Percentiles rank a stretch among this genome's conserved stretches.
phyloP scores from a whole-genome alignment of 441 rosid genomes.

The Omphalea diandra region DNA sequence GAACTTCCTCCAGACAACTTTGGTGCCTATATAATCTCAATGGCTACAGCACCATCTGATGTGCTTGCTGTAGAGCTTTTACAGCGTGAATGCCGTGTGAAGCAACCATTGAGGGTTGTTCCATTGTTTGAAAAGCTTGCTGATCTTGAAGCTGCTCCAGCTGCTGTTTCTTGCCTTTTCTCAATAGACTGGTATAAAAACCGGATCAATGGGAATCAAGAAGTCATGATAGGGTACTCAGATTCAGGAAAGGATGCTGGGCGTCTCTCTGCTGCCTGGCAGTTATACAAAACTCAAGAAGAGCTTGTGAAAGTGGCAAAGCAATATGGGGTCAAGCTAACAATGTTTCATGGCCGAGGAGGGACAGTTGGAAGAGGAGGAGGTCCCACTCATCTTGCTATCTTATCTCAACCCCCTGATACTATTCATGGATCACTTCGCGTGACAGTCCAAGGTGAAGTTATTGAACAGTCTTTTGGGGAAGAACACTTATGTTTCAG shows the following conservation, averaged over 20 bases:
- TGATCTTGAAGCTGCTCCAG: slow-evolving; percentile 93
- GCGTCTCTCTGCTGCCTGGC: slow-evolving; percentile 91
- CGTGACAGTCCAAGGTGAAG: slow-evolving; percentile 91
- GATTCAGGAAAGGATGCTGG: slow-evolving; percentile 99
- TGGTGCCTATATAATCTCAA: slow-evolving; percentile 95
- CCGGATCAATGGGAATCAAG: slow-evolving; percentile 83
- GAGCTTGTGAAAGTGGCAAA: slow-evolving; percentile 91
- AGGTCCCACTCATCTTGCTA: slow-evolving; percentile 98
- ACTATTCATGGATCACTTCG: slow-evolving; percentile 87
- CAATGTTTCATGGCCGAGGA: slow-evolving; percentile 97
- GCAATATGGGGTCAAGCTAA: slow-evolving; percentile 79
- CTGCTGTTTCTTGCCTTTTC: slow-evolving; percentile 81
- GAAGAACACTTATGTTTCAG: slow-evolving; percentile 93
- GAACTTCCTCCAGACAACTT: slow-evolving; percentile 86
- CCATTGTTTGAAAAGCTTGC: slow-evolving; percentile 96
- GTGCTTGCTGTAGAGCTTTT: slow-evolving; percentile 94
- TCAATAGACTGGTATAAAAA: slow-evolving; percentile 88
- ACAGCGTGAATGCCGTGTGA: slow-evolving; percentile 89
- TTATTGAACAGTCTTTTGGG: slow-evolving; percentile 91
- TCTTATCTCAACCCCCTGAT: slow-evolving; percentile 93
- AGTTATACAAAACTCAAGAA: slow-evolving; percentile 89
- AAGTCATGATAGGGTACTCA: slow-evolving; percentile 97
- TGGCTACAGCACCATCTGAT: slow-evolving; percentile 96
- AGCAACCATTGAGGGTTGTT: slow-evolving; percentile 84
- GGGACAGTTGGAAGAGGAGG: slow-evolving; percentile 97